phyloP scores from a whole-genome alignment of 371 early-diverging fungal genomes.

The Mortierella sp. region DNA sequence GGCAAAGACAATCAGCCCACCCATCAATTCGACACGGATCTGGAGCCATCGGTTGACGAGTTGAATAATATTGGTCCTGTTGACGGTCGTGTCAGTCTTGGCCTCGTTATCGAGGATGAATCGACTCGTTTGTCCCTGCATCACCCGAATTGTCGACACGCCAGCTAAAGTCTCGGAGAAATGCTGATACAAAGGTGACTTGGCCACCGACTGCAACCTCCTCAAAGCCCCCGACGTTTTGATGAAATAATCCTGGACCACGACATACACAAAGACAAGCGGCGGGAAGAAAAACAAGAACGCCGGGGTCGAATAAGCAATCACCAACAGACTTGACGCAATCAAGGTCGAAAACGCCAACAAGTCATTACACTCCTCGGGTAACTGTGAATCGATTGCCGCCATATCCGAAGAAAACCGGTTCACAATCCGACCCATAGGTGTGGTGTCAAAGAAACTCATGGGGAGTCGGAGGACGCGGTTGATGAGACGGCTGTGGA shows the following conservation, averaged over 20 bases:
- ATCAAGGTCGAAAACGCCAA: constrained; percentile 59
- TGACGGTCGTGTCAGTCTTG: constrained; percentile 4
- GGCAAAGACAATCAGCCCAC: constrained; percentile 25
- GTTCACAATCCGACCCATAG: constrained; percentile 83
- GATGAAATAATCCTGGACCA: constrained; percentile 62
- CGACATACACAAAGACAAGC: constrained; percentile 55
- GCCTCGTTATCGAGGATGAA: constrained; percentile 23
- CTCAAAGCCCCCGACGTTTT: constrained; percentile 73
- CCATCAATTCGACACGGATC: constrained; percentile 57
- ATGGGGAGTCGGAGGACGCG: constrained; percentile 81
- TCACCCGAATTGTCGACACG: constrained; percentile 44
- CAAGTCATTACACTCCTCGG: constrained; percentile 59
- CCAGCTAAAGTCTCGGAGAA: constrained; percentile 73
- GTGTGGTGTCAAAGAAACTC: constrained; percentile 89
- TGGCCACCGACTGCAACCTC: constrained; percentile 64
- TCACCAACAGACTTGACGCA: constrained; percentile 30
- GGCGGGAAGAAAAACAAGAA: constrained; percentile 48
- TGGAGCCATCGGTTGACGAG: constrained; percentile 34
- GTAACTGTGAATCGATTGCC: constrained; percentile 68
- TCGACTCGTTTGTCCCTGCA: constrained; percentile 29
- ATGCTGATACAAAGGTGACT: constrained; percentile 73
- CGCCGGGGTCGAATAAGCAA: constrained; percentile 39
- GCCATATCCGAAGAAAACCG: constrained; percentile 81
- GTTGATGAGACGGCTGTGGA: constrained; percentile 81
- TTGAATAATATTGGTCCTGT: not conserved